Base-by-base conservation (phyloP, 2,329 filamentous ascomycete species). In the Monosporascus sp. region DNA sequence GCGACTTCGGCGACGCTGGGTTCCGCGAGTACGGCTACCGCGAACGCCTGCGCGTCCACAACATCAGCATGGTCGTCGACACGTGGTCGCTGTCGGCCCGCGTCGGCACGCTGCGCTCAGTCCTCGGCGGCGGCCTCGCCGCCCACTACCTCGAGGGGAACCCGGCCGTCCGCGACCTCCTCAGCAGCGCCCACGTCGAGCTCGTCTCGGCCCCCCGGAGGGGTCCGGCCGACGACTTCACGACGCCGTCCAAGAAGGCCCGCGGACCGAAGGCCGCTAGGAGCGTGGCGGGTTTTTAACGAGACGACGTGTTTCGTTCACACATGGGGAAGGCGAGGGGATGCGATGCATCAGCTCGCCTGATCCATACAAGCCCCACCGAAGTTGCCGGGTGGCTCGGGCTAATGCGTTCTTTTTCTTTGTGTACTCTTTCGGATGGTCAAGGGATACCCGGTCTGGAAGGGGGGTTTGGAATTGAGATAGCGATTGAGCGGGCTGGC, bases 1-100 rank as follows among this genome's bases (percentile, higher is more conserved):
- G 31, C 4, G 31, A 73, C 38, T 66, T 65, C 27, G 70, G 71
- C 3, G 72, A 75, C 36, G 56, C 59, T 6, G 72, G 74, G 8
- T 69, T 73, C 3, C 66, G 70, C 34, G 77, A 80, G 55, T 79
- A 80, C 55, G 78, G 79, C 3, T 81, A 82, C 55, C 72, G 78
- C 7, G 71, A 78, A 57, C 78, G 74, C 56, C 65, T 81, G n/a
- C 74, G 74, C 37, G 69, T 80, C 6, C 71, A 75, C 17, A 73
- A 75, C 47, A 66, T 72, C 54, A 65, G 70, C 39, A 68, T 80
- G 58, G 58, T 68, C 44, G 75, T 82, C 48, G 73, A 80, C 52
- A 73, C 74, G 1, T 83, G 79, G 79, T 75, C 76, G 8, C 68
- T 80, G 15, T 74, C 73, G 27, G 71, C 73, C 18, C 69, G 78